Evolutionary conservation across 2,329 filamentous ascomycete genomes (phyloP), one percentile per base, ranked within the genome.

Genomic region (Scolecobasidium constrictum): DNA sequence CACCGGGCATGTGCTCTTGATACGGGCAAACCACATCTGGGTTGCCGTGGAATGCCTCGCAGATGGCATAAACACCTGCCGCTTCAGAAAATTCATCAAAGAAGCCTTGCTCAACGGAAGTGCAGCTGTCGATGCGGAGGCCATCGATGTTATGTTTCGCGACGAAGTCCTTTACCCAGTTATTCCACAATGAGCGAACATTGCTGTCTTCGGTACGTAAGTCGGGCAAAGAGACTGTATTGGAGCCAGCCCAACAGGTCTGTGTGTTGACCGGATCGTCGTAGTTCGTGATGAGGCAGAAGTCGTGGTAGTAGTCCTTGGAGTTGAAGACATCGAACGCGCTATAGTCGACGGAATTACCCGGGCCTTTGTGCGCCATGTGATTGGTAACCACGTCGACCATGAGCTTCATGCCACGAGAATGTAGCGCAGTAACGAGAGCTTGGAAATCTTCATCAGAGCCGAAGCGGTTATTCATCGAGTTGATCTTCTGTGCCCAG

Each of bases 321-420:
- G 71, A 59, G 55, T 80, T 70, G 51, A 80, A 75, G 5, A 74
- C 69, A 17, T 65, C 59, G 35, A 72, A 69, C 13, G 59, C 52
- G 45, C 61, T 64, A 52, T 78, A 80, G 55, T 78, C 68, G 31
- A 78, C 66, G 4, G 62, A 60, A 21, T n/a, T n/a, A n/a, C n/a
- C n/a, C n/a, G n/a, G n/a, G 18, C 73, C 72, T 21, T 62, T 56
- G 52, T 68, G 76, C n/a, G 60, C 72, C 52, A 70, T 69, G 52
- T 78, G 72, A 53, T 78, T 77, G 5, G 68, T 65, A 3, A 78
- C 73, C 1, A 78, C 60, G 47, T 78, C 75, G 2, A 78, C 63
- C 75, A 79, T 79, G 28, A 78, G 58, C 49, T 74, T 68, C 73
- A 77, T 79, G 13, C 59, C 66, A 3, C 73, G 64, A 15, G 58